A percentile compares a stretch with the other conserved stretches of the same genome.
These are phyloP conservation scores for Cairneyella variabilis DNA, from an alignment of 495 filamentous ascomycete genomes.

Conservation along the genomic window DNA sequence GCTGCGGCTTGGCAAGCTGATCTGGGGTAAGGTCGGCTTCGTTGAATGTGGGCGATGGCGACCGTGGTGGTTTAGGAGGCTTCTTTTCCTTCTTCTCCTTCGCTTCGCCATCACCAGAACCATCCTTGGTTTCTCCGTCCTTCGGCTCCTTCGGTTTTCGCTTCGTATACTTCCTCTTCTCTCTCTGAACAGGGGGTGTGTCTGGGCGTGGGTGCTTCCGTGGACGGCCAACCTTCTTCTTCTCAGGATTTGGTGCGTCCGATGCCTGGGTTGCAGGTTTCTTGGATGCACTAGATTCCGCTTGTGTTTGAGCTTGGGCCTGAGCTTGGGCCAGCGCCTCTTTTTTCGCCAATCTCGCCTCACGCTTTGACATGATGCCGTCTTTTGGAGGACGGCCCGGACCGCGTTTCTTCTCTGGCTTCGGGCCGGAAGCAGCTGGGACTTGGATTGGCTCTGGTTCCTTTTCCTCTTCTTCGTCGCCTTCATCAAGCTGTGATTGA, in stretches of 20 bases:
- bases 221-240: constrained; percentile 58
- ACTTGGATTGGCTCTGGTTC: constrained; percentile 26
- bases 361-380: constrained; percentile 88
- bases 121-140: constrained; percentile 42
- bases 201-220: constrained; percentile 53
- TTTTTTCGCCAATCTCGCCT: constrained; percentile 62
- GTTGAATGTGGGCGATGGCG: constrained; percentile 68
- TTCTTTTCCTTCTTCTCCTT: constrained; percentile 59
- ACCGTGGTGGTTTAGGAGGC: constrained; percentile 57
- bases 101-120: constrained; percentile 41
- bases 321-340: constrained; percentile 43
- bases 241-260: constrained; percentile 41
- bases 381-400: constrained; percentile 89
- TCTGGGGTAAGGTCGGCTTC: constrained; percentile 77
- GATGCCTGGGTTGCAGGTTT: constrained; percentile 27
- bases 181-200: constrained; percentile 52
- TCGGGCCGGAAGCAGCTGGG: constrained; percentile 25
- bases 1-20: constrained; percentile 76
- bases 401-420: constrained; percentile 61
- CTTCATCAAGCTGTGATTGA: constrained; percentile 18
- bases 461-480: constrained; percentile 33
- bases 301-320: constrained; percentile 30
- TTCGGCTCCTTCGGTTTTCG: constrained; percentile 60
- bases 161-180: constrained; percentile 78
- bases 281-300: not conserved